Evolutionary conservation across 1,284 basidiomycete genomes (phyloP).

Genomic region (Uromyces viciae-fabae): DNA sequence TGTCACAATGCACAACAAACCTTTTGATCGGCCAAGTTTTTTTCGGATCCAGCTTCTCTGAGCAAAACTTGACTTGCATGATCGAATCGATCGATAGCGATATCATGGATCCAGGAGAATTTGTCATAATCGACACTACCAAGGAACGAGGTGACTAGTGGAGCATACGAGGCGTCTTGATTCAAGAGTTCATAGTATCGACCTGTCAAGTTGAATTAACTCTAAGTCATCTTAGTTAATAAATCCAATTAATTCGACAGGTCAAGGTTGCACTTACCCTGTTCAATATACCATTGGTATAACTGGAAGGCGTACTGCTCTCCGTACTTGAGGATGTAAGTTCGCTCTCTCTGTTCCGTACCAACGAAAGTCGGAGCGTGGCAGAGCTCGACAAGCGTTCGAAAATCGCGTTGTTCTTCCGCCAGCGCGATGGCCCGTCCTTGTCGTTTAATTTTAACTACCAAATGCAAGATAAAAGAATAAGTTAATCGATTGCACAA

Average conservation of each 20-base stretch:
- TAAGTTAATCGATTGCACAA: neutral
- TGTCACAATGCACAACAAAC: conserved; percentile 60
- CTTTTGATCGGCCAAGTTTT: conserved; percentile 64
- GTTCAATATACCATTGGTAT: conserved; percentile 66
- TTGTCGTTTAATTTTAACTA: conserved; percentile 53
- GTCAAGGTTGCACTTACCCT: conserved; percentile 54
- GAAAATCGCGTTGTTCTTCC: conserved; percentile 57
- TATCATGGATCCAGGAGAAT: conserved; percentile 80
- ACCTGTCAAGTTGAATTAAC: neutral
- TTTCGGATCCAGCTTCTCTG: conserved; percentile 62
- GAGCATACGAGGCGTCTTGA: conserved; percentile 31
- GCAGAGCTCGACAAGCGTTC: conserved; percentile 56
- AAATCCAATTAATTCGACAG: no score
- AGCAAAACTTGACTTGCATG: conserved; percentile 67
- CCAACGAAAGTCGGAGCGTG: conserved; percentile 42
- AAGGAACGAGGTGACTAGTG: conserved; percentile 23
- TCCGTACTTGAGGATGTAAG: conserved; percentile 75
- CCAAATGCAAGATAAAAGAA: neutral
- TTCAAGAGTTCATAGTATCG: conserved; percentile 64
- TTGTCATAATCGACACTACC: conserved; percentile 42
- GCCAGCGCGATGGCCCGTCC: conserved; percentile 56
- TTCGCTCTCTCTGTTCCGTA: conserved; percentile 54
- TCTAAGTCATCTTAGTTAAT: no score
- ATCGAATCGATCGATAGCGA: conserved; percentile 67
- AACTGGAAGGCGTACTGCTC: conserved; percentile 81